Evolutionary conservation across 345 rosid species (phyloP), one percentile per base, ranked within the genome.

Genomic region (Corchorus olitorius): DNA sequence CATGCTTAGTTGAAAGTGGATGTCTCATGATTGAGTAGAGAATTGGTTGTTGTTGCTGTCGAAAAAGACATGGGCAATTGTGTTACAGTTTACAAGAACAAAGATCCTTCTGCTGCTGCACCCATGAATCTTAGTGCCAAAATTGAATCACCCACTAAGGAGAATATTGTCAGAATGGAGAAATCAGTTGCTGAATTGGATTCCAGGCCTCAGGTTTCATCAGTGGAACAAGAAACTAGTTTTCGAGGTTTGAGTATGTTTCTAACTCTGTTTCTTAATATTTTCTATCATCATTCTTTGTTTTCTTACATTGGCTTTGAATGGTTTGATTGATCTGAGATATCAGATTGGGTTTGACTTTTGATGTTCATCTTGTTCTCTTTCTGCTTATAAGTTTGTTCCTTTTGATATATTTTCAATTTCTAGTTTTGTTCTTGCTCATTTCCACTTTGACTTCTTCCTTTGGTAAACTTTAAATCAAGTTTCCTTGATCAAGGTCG

Each of bases 11-110:
- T 37, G 49, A 41, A 41, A 67, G 59, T 46, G 58, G 62, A 27
- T 73, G 39, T 27, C 68, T 50, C 15, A 55, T 54, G 59, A 39
- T 67, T 66, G 66, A 43, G 34, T 37, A 77, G 58, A 77, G 58
- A 75, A 6, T 48, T 22, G n/a, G 63, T 8, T 52, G 14, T 63
- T 9, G 75, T 67, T 75, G 75, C 63, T 75, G 27, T 39, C 22
- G 6, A 46, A 27, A 73, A 45, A 75, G 72, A 72, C 34, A 89
- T 88, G 91, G 93, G 89, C 12, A 84, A 76, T 22, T 86, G 90
- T 61, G 78, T 83, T 73, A 62, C 86, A 4, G 83, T 56, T 69
- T 81, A 76, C 17, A 80, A 75, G 67, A 63, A 53, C 39, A 60
- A 80, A 61, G 76, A 73, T 73, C 22, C 85, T 27, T 27, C 27